Percentiles rank a stretch among this genome's conserved stretches.
These are phyloP conservation scores for Albatrellus ellisii DNA, from an alignment of 768 basidiomycete species.

Conservation along the genomic window DNA sequence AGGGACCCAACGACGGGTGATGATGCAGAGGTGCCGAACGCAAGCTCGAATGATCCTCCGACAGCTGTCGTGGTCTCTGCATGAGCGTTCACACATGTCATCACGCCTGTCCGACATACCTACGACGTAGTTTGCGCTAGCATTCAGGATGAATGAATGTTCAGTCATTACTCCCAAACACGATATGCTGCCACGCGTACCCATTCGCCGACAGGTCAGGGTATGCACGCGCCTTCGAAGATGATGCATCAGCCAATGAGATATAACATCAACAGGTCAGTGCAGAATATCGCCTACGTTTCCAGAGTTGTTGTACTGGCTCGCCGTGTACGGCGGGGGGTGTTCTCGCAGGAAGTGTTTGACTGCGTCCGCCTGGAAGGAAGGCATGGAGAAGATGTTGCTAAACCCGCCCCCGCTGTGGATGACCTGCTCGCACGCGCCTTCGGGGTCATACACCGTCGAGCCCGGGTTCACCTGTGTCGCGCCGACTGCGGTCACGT, in stretches of 20 bases:
- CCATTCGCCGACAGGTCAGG: slow-evolving; percentile 24
- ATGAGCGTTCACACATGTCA: not conserved
- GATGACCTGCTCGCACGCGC: slow-evolving; percentile 24
- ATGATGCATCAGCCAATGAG: no score
- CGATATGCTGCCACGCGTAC: slow-evolving; percentile 6
- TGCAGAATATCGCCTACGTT: no score
- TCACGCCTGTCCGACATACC: slow-evolving; percentile 4
- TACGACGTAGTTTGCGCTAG: slow-evolving; percentile 21
- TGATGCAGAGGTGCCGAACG: slow-evolving; percentile 26
- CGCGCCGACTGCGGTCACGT: slow-evolving; percentile 24
- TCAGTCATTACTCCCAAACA: not conserved
- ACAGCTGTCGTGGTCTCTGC: slow-evolving; percentile 14
- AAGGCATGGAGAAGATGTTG: slow-evolving; percentile 25
- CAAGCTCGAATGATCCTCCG: slow-evolving; percentile 19
- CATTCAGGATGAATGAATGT: not conserved
- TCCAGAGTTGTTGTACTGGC: slow-evolving; percentile 23
- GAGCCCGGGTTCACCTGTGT: slow-evolving; percentile 24
- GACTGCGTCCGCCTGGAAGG: slow-evolving; percentile 22
- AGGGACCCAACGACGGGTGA: slow-evolving; percentile 23
- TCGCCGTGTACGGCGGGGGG: slow-evolving; percentile 22
- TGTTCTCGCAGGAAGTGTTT: slow-evolving; percentile 18
- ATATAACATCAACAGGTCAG: no score
- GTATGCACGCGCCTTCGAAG: slow-evolving; percentile 17
- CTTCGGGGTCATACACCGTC: slow-evolving; percentile 23
- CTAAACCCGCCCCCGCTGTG: slow-evolving; percentile 29